Evolutionary conservation across 2,329 filamentous ascomycete genomes (phyloP).

Genomic region (Pyricularia sp.): DNA sequence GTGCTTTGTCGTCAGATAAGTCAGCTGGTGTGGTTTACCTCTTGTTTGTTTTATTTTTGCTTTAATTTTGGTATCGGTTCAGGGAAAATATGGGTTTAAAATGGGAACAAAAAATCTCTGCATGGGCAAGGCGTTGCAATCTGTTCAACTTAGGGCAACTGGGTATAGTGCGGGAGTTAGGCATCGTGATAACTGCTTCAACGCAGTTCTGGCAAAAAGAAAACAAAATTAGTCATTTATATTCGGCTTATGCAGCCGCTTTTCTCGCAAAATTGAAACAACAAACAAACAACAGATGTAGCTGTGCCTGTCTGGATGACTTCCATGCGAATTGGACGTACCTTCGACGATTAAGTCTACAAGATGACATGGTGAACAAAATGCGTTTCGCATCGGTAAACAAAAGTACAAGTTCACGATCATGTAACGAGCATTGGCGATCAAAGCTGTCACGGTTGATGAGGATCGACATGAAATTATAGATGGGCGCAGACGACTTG

Average conservation of each 20-base stretch:
- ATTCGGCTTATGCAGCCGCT: background rate
- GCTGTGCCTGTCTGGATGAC: background rate
- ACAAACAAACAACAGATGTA: background rate
- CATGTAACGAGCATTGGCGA: too few species aligned
- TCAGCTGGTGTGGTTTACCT: background rate
- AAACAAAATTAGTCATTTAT: background rate
- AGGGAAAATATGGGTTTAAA: slow-evolving; percentile 7
- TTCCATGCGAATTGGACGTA: background rate
- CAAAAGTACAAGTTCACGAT: background rate
- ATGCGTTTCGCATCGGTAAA: background rate
- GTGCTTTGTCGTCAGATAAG: background rate
- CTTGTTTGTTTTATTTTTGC: slow-evolving; percentile 5
- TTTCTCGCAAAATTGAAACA: background rate
- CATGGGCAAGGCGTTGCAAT: slow-evolving; percentile 23
- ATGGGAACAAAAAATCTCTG: slow-evolving; percentile 14
- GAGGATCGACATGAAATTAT: too few species aligned
- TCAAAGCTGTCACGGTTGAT: too few species aligned
- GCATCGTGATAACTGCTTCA: slow-evolving; percentile 23
- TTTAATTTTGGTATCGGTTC: slow-evolving; percentile 1
- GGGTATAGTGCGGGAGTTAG: slow-evolving; percentile 14
- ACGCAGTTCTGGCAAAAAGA: slow-evolving; percentile 18
- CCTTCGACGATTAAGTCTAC: background rate
- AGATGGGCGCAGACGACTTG: too few species aligned
- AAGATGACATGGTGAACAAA: background rate
- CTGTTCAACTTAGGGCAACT: slow-evolving; percentile 13